Evolutionary conservation across 768 basidiomycete species (phyloP), one percentile per base, ranked within the genome.

Genomic region (Phylloporus scabripes): DNA sequence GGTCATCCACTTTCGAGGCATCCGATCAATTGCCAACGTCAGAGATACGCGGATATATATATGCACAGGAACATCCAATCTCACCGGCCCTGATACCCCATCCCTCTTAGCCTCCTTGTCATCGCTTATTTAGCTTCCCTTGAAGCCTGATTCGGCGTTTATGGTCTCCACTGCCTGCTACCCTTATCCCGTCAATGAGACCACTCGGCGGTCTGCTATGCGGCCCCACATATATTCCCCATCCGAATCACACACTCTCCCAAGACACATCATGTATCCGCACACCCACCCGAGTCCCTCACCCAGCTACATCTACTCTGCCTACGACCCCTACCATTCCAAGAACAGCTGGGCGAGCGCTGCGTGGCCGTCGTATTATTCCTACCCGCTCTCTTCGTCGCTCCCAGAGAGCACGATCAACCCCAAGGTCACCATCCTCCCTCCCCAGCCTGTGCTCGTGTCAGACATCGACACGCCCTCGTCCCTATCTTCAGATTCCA

Each of bases 11-110:
- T 61, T 51, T 68, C 53, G 58, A 62, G 64, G 57, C 65, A 51
- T 57, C 65, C 57, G 58, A 58, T 60, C 59, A 60, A 58, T 52
- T 61, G 50, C 50, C 60, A 66, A 68, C 60, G 58, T 57, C 55
- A 61, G 45, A 56, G 53, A 49, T 59, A 55, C 60, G 60, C 56
- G 53, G 47, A 53, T 65, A 69, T 67, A 69, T 67, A 67, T 66
- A 63, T 61, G 59, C 49, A 49, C 51, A 45, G 53, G 54, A 40
- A 52, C 60, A 46, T 59, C 43, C 62, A 45, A 34, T 49, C 55
- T 42, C 43, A 43, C 26, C 29, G 52, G 52, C 59, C 60, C 64
- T 68, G 64, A 62, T 58, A 54, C 60, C 64, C 54, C 58, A 50
- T 50, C 62, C n/a, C 53, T 55, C 48, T 38, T 40, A 36, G n/a